Percentiles rank a stretch among this genome's conserved stretches.
These are phyloP conservation scores for Trichoderma citrinoviride DNA, from an alignment of 2,329 filamentous ascomycete species.

Conservation along the genomic window DNA sequence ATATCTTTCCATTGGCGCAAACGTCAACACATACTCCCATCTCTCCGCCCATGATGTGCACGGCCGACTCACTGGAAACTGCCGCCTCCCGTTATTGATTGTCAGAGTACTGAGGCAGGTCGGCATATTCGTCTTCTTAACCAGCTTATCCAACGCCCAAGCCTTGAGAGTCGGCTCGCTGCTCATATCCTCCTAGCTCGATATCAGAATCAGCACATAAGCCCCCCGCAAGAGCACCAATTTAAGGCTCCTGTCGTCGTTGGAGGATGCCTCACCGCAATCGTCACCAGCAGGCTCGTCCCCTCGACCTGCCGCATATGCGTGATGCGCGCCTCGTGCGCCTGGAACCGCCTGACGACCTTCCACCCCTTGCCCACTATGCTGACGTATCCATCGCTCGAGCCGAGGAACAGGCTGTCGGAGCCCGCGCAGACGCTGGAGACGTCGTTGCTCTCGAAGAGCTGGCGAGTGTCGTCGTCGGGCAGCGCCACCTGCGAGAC, in stretches of 20 bases:
- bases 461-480: constrained; percentile 73
- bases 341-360: constrained; percentile 79
- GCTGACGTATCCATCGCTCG: constrained; percentile 78
- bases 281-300: constrained; percentile 80
- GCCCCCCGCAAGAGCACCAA: neutral
- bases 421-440: constrained; percentile 83
- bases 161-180: constrained; percentile 89
- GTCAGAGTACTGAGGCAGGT: constrained; percentile 82
- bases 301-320: constrained; percentile 91
- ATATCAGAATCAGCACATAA: neutral
- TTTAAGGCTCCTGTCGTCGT: neutral
- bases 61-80: constrained; percentile 69
- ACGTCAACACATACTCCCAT: neutral
- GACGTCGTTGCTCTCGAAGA: constrained; percentile 80
- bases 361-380: constrained; percentile 88
- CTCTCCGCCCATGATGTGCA: too few relatives aligned
- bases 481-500: constrained; percentile 77
- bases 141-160: constrained; percentile 92
- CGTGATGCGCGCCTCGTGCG: constrained; percentile 77
- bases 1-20: constrained; percentile 56
- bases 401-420: constrained; percentile 85
- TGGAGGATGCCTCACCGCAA: constrained; percentile 53
- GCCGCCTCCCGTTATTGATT: constrained; percentile 86
- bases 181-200: constrained; percentile 73
- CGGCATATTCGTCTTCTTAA: constrained; percentile 89